Evolutionary conservation across 768 basidiomycete species (phyloP), one percentile per base, ranked within the genome.

Genomic region (Strobilomyces confusus): DNA sequence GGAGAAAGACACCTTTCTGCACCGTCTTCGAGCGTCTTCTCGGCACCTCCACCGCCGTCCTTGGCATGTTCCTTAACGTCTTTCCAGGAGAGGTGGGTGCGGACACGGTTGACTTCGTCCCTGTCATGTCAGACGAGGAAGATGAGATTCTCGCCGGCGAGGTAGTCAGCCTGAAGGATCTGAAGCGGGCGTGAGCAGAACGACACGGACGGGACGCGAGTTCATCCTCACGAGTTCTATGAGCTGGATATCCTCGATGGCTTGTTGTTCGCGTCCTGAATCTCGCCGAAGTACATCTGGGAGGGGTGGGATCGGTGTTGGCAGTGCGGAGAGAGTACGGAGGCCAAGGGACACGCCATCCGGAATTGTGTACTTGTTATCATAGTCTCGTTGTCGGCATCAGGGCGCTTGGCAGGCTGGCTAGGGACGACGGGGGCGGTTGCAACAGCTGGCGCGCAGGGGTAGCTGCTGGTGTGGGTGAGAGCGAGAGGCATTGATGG

Each of bases 231-330:
- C 94, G 49, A 97, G 82, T 69, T 97, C 93, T 50, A 94, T 89
- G 42, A 98, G 78, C 59, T 98, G 93, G 47, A 95, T 92, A 65
- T 98, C 94, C 69, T 98, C 94, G n/a, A 98, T 89, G 30, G 93
- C 51, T 92, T 92, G 14, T 79, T 76, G 50, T 85, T 81, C 2
- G 94, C 92, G 53, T 95, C 92, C 66, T 93, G 89, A 4, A 95
- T 89, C 72, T 95, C 93, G 9, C 93, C 93, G 69, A 97, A 95
- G 65, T 95, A 97, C 92, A 97, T 93, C 92, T 93, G 56, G 26
- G 29, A 12, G 25, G 12, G 32, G 20, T 1, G 9, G 13, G n/a
- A n/a, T n/a, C n/a, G n/a, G n/a, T n/a, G n/a, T n/a, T n/a, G n/a
- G 44, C 2, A 11, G 13, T 25, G 9, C 30, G 43, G 13, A 13